phyloP scores from a whole-genome alignment of 2,329 filamentous ascomycete genomes.

The Pyrenophora tritici-repentis region DNA sequence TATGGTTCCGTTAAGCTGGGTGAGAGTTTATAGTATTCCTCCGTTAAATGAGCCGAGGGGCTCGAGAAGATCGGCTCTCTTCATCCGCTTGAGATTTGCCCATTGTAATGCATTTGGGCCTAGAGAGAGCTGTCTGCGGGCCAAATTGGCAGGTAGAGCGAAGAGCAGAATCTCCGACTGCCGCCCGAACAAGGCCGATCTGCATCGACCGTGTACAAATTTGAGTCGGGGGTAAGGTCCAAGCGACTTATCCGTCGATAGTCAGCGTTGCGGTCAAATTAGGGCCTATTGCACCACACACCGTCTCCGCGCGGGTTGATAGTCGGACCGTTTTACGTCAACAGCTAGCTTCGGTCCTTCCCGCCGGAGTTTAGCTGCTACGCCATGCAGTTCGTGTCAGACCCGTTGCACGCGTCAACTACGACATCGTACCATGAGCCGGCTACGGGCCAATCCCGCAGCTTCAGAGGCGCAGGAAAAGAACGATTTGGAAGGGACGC shows the following conservation, averaged over 20 bases:
- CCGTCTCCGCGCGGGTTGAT: slow-evolving; percentile 3
- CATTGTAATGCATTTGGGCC: neutral
- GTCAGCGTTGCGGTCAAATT: neutral
- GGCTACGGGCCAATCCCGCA: neutral
- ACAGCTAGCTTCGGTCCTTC: slow-evolving; percentile 1
- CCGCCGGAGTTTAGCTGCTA: neutral
- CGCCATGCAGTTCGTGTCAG: neutral
- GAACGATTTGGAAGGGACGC: neutral
- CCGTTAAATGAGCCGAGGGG: neutral
- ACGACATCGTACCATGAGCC: neutral
- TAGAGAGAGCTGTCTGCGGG: neutral
- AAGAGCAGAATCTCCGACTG: neutral
- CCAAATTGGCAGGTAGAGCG: neutral
- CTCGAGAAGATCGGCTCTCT: neutral
- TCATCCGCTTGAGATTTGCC: neutral
- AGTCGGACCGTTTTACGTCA: slow-evolving; percentile 1
- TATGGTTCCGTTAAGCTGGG: slow-evolving; percentile 4
- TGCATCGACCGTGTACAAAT: neutral
- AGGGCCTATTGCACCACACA: neutral
- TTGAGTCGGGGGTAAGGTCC: neutral
- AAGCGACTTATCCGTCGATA: neutral
- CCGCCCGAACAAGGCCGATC: neutral
- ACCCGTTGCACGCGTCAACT: slow-evolving; percentile 3
- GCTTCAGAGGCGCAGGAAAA: too few relatives aligned
- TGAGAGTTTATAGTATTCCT: slow-evolving; percentile 4